Evolutionary conservation across 495 filamentous ascomycete genomes (phyloP), one percentile per base, ranked within the genome.

Genomic region (Penicillium lagena): DNA sequence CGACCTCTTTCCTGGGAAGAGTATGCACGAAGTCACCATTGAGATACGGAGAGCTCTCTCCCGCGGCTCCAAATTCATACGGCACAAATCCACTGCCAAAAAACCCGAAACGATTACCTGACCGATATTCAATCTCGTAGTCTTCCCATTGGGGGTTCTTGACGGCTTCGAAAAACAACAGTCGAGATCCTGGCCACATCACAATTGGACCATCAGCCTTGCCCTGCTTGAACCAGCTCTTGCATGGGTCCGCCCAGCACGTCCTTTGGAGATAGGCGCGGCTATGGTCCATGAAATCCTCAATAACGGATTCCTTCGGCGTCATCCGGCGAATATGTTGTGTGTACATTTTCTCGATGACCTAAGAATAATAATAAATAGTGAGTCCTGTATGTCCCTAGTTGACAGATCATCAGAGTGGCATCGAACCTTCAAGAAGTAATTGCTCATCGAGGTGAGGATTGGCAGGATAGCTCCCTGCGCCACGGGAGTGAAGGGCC

Each of bases 101-200:
- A 47, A 54, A 62, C 1, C 29, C 33, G 40, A 60, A 63, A 14
- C 48, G 44, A 36, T 63, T 63, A 7, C 22, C 29, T 8, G 38
- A 39, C 12, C 15, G 39, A 43, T 54, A 54, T 13, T 28, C 36
- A 28, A 49, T 38, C 27, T 76, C 58, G 51, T 65, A 81, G 49
- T 80, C 77, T 39, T 81, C 75, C 29, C 51, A 59, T 1, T 76
- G 63, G 2, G 70, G 60, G 32, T 65, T 52, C 34, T 66, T 59
- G 32, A 80, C 40, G 4, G 68, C 63, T 38, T 82, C 72, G 39
- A 77, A 70, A 52, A 72, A 81, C 46, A 77, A 72, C 9, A 73
- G 52, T 7, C 60, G 56, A 22, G 59, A 54, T 8, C 62, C 62
- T 1, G 62, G 60, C 56, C 60, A 63, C 35, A 62, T 47, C 28